A percentile compares a stretch with the other conserved stretches of the same genome.
Evolutionary conservation across 129 eudicot genomes (phyloP).

Genomic region (Escallonia herrerae): DNA sequence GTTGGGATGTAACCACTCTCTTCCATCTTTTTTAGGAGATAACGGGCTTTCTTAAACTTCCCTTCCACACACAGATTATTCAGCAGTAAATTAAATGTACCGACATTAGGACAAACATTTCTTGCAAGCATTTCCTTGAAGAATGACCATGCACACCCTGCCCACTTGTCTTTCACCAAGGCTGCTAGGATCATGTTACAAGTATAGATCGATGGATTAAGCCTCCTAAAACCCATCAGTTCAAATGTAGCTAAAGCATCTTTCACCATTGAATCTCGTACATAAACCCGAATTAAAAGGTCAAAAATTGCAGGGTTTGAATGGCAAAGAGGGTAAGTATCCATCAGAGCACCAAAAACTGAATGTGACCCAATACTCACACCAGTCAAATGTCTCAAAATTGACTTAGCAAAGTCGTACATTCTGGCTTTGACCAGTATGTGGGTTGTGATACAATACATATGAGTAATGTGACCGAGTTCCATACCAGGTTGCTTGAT

Average conservation of each 20-base stretch:
- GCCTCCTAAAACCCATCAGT: conserved; percentile 58
- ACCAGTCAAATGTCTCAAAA: conserved; percentile 32
- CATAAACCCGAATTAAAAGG: conserved; percentile 62
- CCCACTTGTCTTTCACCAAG: conserved; percentile 21
- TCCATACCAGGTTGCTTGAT: conserved; percentile 72
- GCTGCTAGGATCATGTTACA: conserved; percentile 64
- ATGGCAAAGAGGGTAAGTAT: conserved; percentile 72
- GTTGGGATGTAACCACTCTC: conserved; percentile 70
- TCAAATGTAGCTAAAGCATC: conserved; percentile 49
- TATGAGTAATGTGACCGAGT: conserved; percentile 44
- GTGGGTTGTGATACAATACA: conserved; percentile 68
- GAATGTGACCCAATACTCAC: conserved; percentile 41
- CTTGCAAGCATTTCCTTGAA: conserved; percentile 63
- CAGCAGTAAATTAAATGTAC: conserved; percentile 74
- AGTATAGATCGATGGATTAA: conserved; percentile 63
- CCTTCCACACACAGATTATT: conserved; percentile 63
- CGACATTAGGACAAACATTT: conserved; percentile 60
- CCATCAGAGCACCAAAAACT: conserved; percentile 64
- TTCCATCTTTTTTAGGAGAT: conserved; percentile 77
- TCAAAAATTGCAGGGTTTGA: conserved; percentile 94
- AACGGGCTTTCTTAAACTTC: conserved; percentile 58
- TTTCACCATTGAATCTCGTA: conserved; percentile 31
- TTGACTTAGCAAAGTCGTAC: conserved; percentile 54
- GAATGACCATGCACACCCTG: conserved; percentile 56
- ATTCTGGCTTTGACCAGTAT: conserved; percentile 73